phyloP scores from a whole-genome alignment of 2,329 filamentous ascomycete species.

The Phaeophleospora eucalypticola region DNA sequence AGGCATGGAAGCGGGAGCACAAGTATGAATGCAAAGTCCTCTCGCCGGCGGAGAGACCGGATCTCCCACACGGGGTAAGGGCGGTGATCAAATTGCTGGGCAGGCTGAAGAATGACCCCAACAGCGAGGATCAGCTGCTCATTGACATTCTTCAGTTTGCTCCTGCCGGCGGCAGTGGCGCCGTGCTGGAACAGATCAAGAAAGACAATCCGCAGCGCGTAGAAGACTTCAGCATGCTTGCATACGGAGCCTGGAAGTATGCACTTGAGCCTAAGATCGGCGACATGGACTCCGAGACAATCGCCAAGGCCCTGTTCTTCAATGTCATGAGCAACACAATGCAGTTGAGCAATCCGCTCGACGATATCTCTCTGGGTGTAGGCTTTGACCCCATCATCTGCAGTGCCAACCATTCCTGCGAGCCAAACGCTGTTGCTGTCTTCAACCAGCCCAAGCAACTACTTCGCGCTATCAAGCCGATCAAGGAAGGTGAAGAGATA shows the following conservation, averaged over 20 bases:
- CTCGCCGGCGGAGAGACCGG: constrained; percentile 35
- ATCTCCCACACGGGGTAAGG: constrained; percentile 53
- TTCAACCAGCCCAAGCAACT: constrained; percentile 52
- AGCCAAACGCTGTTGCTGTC: constrained; percentile 55
- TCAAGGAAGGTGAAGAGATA: constrained; percentile 54
- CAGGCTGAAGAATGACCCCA: constrained; percentile 22
- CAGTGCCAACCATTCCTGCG: constrained; percentile 59
- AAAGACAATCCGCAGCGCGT: constrained; percentile 39
- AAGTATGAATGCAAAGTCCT: constrained; percentile 57
- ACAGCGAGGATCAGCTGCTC: constrained; percentile 21
- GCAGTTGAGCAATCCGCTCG: constrained; percentile 52
- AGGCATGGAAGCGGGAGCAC: constrained; percentile 57
- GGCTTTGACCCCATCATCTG: constrained; percentile 53
- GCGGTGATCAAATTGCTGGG: constrained; percentile 52
- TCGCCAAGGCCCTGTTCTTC: constrained; percentile 18
- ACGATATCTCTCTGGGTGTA: constrained; percentile 55
- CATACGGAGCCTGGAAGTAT: constrained; percentile 53
- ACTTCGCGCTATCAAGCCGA: constrained; percentile 50
- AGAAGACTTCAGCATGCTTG: constrained; percentile 50
- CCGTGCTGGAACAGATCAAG: constrained; percentile 48
- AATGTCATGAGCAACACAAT: constrained; percentile 54
- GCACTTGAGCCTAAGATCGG: constrained; percentile 34
- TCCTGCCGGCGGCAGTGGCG: constrained; percentile 20
- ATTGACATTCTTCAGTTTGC: constrained; percentile 25
- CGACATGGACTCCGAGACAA: constrained; percentile 19